These are phyloP conservation scores for Zalaria sp. DNA, from an alignment of 2,329 filamentous ascomycete genomes.

Conservation along the genomic window DNA sequence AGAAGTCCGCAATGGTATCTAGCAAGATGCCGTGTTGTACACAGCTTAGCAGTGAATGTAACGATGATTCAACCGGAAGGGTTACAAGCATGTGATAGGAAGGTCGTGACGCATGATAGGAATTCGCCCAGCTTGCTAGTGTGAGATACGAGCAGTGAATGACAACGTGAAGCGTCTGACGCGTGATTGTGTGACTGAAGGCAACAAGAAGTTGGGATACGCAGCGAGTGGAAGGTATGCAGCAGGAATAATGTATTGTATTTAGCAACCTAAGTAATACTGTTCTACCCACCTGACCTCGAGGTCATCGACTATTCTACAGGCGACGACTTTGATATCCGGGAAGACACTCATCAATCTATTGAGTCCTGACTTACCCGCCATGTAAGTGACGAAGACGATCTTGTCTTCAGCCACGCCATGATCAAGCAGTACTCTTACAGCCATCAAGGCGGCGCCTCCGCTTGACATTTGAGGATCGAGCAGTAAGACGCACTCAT, in stretches of 20 bases:
- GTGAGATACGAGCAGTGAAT: too few relatives aligned
- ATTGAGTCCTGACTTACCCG: constrained; percentile 71
- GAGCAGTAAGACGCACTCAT: constrained; percentile 72
- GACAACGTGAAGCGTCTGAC: too few relatives aligned
- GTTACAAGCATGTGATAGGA: too few relatives aligned
- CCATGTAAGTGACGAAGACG: constrained; percentile 85
- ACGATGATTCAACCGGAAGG: too few relatives aligned
- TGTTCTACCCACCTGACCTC: constrained; percentile 84
- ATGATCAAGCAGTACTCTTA: constrained; percentile 89
- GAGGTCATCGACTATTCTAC: constrained; percentile 64
- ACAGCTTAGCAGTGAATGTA: too few relatives aligned
- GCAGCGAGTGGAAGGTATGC: background rate
- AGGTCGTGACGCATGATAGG: too few relatives aligned
- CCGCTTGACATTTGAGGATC: constrained; percentile 94
- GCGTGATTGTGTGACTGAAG: background rate
- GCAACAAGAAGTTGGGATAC: background rate
- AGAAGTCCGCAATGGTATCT: too few relatives aligned
- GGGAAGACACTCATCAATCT: constrained; percentile 81
- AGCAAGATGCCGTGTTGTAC: too few relatives aligned
- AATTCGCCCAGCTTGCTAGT: too few relatives aligned
- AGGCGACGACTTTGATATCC: constrained; percentile 72
- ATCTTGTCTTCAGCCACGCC: constrained; percentile 75
- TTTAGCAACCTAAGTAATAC: constrained; percentile 74
- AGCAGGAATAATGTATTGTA: background rate
- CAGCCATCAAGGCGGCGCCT: constrained; percentile 78